Percentiles rank a stretch among this genome's conserved stretches.
Conservation (phyloP, 192 early-diverging fungal genomes). For the Podila verticillata region DNA sequence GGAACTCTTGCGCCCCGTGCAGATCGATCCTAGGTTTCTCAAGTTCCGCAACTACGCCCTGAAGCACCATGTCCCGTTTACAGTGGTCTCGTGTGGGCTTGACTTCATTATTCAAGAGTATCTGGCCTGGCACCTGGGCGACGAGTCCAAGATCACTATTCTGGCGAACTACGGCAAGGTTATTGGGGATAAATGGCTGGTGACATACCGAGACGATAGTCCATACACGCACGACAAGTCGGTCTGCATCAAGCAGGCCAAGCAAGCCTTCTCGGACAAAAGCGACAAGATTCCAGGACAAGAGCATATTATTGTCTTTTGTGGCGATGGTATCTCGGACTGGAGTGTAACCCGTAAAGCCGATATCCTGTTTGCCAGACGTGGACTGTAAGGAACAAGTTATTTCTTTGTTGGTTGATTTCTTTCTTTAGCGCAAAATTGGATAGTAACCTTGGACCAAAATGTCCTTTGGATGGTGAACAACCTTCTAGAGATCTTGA, state of each 20-base stretch:
- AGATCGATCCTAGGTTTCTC: conserved; percentile 71
- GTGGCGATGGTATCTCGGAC: conserved; percentile 84
- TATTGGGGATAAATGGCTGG: conserved; percentile 62
- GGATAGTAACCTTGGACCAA: too few species aligned
- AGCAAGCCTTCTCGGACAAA: conserved; percentile 13
- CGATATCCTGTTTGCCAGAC: conserved; percentile 78
- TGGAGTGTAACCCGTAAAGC: conserved; percentile 76
- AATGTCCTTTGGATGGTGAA: too few species aligned
- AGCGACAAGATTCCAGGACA: background rate
- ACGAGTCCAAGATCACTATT: conserved; percentile 60
- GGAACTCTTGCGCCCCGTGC: conserved; percentile 33
- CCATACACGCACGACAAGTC: conserved; percentile 74
- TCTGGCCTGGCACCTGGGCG: conserved; percentile 58
- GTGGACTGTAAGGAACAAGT: conserved; percentile 53
- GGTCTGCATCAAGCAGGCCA: conserved; percentile 25
- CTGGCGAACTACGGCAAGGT: conserved; percentile 65
- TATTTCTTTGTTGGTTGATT: too few species aligned
- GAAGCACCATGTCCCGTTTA: conserved; percentile 64
- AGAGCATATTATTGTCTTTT: conserved; percentile 69
- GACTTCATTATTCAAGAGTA: conserved; percentile 60
- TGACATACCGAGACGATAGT: conserved; percentile 70
- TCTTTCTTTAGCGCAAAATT: too few species aligned
- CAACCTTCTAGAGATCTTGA: conserved; percentile 72
- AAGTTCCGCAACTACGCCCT: conserved; percentile 62
- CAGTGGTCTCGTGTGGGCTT: conserved; percentile 70